Evolutionary conservation across 371 early-diverging fungal species (phyloP).

Genomic region (Mortierella sp.): DNA sequence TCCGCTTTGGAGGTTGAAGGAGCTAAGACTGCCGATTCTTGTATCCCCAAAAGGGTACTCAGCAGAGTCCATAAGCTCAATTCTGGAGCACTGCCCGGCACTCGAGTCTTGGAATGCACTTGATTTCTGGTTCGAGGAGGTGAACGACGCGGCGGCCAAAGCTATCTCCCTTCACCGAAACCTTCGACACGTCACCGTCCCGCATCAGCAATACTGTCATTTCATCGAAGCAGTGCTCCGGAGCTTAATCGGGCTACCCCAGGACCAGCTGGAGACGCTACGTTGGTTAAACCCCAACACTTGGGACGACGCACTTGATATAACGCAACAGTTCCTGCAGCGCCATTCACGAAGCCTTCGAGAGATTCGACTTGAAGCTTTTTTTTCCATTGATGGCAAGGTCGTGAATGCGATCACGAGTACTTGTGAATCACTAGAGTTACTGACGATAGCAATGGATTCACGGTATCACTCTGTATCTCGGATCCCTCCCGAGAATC

Average conservation of each 20-base stretch:
- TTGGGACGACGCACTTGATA: not conserved
- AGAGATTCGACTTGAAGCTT: not conserved
- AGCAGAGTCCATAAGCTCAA: not conserved
- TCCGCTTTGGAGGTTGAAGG: not conserved
- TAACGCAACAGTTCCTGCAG: not conserved
- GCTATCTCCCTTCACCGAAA: not conserved
- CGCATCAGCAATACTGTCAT: too few relatives aligned
- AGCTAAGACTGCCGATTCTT: not conserved
- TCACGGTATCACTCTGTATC: not conserved
- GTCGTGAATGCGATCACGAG: not conserved
- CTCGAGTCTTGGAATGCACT: not conserved
- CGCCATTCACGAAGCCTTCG: not conserved
- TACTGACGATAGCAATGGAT: not conserved
- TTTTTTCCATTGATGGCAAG: not conserved
- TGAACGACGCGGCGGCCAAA: not conserved
- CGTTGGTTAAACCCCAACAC: too few relatives aligned
- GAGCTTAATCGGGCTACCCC: too few relatives aligned
- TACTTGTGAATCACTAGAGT: not conserved
- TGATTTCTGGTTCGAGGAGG: not conserved
- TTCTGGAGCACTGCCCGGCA: not conserved
- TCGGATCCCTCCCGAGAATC: not conserved
- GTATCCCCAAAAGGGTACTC: not conserved
- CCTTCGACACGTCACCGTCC: not conserved
- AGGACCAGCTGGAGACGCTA: too few relatives aligned
- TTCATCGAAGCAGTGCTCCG: too few relatives aligned